Evolutionary conservation across 164 flowering plant genomes (phyloP).

Genomic region (Litsea cubeba): DNA sequence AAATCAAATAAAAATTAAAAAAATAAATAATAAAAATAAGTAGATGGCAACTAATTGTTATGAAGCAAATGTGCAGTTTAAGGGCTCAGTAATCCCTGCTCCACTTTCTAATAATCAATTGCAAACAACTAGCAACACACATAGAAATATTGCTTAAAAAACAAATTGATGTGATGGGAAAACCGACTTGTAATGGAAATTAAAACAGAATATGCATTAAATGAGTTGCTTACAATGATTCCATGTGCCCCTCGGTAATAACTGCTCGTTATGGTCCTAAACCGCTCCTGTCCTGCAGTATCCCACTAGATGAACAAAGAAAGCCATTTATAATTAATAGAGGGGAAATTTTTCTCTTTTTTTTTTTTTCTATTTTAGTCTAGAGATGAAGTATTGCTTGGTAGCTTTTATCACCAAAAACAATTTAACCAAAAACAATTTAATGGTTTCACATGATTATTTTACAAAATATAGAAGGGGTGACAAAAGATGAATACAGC

Average conservation of each 20-base stretch:
- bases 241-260: slow-evolving; percentile 84
- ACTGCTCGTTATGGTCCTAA: slow-evolving; percentile 77
- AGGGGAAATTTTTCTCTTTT: neutral
- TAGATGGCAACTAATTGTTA: neutral
- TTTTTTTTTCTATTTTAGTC: too few relatives aligned
- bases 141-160: neutral
- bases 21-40: neutral
- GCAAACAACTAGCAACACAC: neutral
- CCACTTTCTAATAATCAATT: neutral
- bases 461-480: neutral
- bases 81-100: neutral
- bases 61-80: neutral
- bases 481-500: neutral
- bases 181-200: neutral
- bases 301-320: slow-evolving; percentile 48
- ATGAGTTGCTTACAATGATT: slow-evolving; percentile 49
- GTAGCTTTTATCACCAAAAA: neutral
- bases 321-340: neutral
- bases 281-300: slow-evolving; percentile 82
- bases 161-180: neutral
- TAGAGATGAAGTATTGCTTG: neutral
- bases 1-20: neutral
- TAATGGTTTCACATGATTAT: neutral
- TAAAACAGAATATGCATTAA: neutral
- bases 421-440: neutral